Evolutionary conservation across 2,329 filamentous ascomycete genomes (phyloP).

Genomic region (Graphilbum ipis-grandicollis): DNA sequence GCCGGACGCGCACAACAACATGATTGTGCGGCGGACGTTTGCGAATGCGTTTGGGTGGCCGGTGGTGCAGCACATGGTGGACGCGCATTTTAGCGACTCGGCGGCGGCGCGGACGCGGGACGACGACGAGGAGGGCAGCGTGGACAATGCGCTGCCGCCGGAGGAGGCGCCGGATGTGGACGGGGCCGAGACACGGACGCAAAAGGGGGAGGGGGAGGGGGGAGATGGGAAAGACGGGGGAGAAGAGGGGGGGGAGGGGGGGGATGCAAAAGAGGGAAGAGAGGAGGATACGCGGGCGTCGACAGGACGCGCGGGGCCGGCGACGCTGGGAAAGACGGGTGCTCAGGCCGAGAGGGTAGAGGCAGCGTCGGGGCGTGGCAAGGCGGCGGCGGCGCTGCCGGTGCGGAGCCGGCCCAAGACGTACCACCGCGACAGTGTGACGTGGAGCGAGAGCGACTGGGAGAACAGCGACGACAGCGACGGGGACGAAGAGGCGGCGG

Average conservation of each 20-base stretch:
- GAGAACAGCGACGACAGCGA: slow-evolving; percentile 33
- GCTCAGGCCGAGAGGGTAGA: not conserved
- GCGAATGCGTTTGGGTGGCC: slow-evolving; percentile 97
- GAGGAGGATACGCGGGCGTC: too few relatives aligned
- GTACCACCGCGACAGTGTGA: slow-evolving; percentile 28
- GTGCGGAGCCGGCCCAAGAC: not conserved
- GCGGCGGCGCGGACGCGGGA: slow-evolving; percentile 47
- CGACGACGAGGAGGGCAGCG: slow-evolving; percentile 45
- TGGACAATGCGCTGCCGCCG: slow-evolving; percentile 50
- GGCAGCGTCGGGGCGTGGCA: too few relatives aligned
- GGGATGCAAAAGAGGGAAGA: slow-evolving; percentile 1
- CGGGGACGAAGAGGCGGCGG: slow-evolving; percentile 3
- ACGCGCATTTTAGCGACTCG: slow-evolving; percentile 80
- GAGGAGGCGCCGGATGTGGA: slow-evolving; percentile 37
- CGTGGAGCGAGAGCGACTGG: slow-evolving; percentile 52
- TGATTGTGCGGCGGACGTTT: slow-evolving; percentile 91
- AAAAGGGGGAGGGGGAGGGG: slow-evolving; percentile 3
- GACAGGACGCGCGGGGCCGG: too few relatives aligned
- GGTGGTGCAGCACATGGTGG: slow-evolving; percentile 83
- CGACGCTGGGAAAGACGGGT: too few relatives aligned
- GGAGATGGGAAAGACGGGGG: too few relatives aligned
- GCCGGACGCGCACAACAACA: slow-evolving; percentile 96
- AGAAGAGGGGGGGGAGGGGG: slow-evolving; percentile 16
- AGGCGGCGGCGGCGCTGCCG: not conserved
- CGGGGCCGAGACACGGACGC: slow-evolving; percentile 45